These are phyloP conservation scores for Botrytis squamosa DNA, from an alignment of 2,329 filamentous ascomycete genomes.

Conservation along the genomic window DNA sequence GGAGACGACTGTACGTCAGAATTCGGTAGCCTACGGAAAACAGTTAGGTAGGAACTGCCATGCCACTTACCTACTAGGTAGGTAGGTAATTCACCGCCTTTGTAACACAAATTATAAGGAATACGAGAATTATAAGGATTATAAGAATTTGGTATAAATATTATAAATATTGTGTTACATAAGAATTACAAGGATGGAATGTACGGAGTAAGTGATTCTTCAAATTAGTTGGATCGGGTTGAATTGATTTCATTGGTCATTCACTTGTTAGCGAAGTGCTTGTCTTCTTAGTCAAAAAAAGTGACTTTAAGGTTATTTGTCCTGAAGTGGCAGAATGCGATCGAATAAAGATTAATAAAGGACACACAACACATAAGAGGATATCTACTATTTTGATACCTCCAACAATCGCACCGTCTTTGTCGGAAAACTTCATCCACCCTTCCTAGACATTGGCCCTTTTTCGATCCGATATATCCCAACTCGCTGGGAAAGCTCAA, in stretches of 20 bases:
- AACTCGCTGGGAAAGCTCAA: neutral
- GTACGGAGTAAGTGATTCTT: neutral
- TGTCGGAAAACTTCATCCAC: neutral
- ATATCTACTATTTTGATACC: neutral
- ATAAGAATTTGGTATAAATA: too few relatives aligned
- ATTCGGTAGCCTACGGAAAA: slow-evolving; percentile 10
- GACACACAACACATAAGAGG: slow-evolving; percentile 8
- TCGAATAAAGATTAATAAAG: slow-evolving; percentile 6
- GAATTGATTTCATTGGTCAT: neutral
- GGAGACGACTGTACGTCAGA: slow-evolving; percentile 18
- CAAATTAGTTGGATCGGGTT: neutral
- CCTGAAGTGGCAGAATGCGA: slow-evolving; percentile 15
- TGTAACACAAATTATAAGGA: neutral
- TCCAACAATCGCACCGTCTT: neutral
- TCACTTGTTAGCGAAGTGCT: neutral
- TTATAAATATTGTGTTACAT: too few relatives aligned
- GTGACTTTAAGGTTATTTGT: slow-evolving; percentile 18
- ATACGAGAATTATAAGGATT: neutral
- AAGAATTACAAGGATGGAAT: neutral
- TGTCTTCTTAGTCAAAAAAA: neutral
- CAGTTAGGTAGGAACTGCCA: neutral
- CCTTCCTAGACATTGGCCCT: neutral
- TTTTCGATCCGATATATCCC: neutral
- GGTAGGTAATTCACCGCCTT: slow-evolving; percentile 8
- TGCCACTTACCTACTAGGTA: neutral